Base-by-base conservation (phyloP, 768 basidiomycete species). In the Erythrobasidium yunnanense region DNA sequence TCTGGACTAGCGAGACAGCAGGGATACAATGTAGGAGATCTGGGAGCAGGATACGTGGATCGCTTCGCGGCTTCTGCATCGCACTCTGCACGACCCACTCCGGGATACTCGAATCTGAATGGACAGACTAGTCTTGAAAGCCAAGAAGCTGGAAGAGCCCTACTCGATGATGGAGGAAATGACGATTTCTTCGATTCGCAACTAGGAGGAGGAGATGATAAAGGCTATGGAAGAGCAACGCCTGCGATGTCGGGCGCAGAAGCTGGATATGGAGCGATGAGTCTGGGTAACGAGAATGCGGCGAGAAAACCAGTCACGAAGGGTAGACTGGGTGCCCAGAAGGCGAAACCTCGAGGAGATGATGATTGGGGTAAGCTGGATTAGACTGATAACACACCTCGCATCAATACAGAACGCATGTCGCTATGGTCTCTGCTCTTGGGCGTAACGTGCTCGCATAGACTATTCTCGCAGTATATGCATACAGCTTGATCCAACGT, bases 41-140 rank as follows among this genome's bases (percentile, higher is more conserved):
- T 70, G 4, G 69, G 69, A 15, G 70, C 70, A 1, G 13, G 32
- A 27, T 67, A 67, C 54, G 22, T 72, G 20, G 70, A 70, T 11
- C 65, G 63, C 2, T 49, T 38, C 42, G 62, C 70, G 0, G 68
- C 67, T 0, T 65, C 56, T 23, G 71, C 1, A 67, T 68, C 0
- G 54, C 67, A 42, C n/a, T 23, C 17, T 35, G 49, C 7, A 25
- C 49, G 13, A 20, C 13, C 38, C 38, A 45, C 38, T 11, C 13
- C 38, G 38, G 38, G 22, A 8, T 13, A 13, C 13, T 15, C 49
- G 49, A 25, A 25, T 23, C 11, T 25, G 8, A 25, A 15, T 15
- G 49, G 49, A 25, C 60, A 63, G 30, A 63, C 60, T 20, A 63
- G 60, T 23, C 46, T 63, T 8, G 60, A 63, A 51, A 63, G 60